A percentile compares a stretch with the other conserved stretches of the same genome.
These are phyloP conservation scores for Monilinia fructigena DNA, from an alignment of 2,329 filamentous ascomycete species.

Conservation along the genomic window DNA sequence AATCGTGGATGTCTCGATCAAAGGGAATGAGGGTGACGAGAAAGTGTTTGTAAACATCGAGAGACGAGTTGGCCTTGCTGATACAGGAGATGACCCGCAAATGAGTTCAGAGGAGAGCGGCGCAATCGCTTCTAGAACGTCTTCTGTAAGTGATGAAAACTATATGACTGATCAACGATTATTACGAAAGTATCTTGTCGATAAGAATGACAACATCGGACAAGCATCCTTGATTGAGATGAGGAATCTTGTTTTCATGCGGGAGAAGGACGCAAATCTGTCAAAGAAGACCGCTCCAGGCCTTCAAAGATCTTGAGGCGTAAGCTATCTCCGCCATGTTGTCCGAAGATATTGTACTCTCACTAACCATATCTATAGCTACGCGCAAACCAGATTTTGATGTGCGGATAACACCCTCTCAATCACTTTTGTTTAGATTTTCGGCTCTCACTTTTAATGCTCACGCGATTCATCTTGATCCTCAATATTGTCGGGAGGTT, in stretches of 20 bases:
- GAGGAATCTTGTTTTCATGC: constrained; percentile 64
- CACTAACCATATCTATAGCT: constrained; percentile 25
- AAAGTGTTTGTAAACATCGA: constrained; percentile 39
- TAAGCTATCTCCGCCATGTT: constrained; percentile 28
- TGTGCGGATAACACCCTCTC: constrained; percentile 63
- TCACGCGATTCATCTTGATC: constrained; percentile 85
- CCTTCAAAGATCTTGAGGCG: constrained; percentile 32
- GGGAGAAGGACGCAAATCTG: constrained; percentile 38
- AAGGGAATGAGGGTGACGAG: constrained; percentile 33
- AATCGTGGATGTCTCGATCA: constrained; percentile 46
- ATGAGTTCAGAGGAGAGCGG: constrained; percentile 28
- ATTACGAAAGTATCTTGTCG: constrained; percentile 6
- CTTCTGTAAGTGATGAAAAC: neutral
- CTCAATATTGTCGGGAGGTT: constrained; percentile 61
- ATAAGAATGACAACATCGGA: constrained; percentile 6
- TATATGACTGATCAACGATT: constrained; percentile 14
- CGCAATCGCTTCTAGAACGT: neutral
- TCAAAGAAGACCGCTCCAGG: constrained; percentile 27
- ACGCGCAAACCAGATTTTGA: constrained; percentile 48
- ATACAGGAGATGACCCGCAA: constrained; percentile 31
- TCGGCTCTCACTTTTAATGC: constrained; percentile 90
- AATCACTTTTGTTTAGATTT: constrained; percentile 80
- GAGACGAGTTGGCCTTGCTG: constrained; percentile 33
- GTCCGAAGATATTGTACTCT: neutral
- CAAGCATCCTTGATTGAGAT: constrained; percentile 51